These are phyloP conservation scores for Vicia sativa DNA, from an alignment of 306 rosid genomes.

Conservation along the genomic window DNA sequence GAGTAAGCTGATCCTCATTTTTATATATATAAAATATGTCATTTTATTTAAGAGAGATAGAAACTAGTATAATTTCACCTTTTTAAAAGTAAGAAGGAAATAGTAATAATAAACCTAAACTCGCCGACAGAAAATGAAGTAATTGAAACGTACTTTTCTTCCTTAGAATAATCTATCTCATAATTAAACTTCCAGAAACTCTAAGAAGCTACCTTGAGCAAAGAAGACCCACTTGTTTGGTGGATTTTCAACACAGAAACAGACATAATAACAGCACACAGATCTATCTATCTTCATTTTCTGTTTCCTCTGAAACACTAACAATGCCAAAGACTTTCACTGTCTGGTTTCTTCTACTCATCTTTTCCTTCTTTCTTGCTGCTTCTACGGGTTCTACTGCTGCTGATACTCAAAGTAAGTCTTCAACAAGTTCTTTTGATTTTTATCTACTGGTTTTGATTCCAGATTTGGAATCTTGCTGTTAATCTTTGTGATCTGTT, in stretches of 20 bases:
- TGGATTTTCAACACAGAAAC: slow-evolving; percentile 35
- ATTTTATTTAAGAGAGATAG: too few species aligned
- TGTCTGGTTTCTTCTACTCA: slow-evolving; percentile 13
- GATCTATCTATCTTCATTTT: slow-evolving; percentile 33
- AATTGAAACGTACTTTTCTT: slow-evolving; percentile 5
- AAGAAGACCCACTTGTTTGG: slow-evolving; percentile 39
- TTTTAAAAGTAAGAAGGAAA: too few species aligned
- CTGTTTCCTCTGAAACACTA: slow-evolving; percentile 20
- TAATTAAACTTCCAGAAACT: slow-evolving; percentile 22
- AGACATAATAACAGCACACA: slow-evolving; percentile 33
- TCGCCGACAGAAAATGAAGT: slow-evolving; percentile 38
- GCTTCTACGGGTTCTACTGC: slow-evolving; percentile 38
- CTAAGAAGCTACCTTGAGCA: slow-evolving; percentile 1
- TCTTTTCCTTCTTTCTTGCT: slow-evolving; percentile 35
- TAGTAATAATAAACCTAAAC: neutral
- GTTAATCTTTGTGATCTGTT: neutral
- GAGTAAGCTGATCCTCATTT: too few species aligned
- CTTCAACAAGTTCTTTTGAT: neutral
- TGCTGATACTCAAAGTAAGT: slow-evolving; percentile 48
- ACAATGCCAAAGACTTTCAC: slow-evolving; percentile 53
- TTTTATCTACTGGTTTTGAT: slow-evolving; percentile 6
- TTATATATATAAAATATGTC: too few species aligned
- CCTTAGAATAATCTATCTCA: neutral
- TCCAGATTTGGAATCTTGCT: slow-evolving; percentile 33
- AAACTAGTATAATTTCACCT: too few species aligned